Percentiles rank a stretch among this genome's conserved stretches.
These are phyloP conservation scores for Pseudocercospora fijiensis DNA, from an alignment of 2,329 filamentous ascomycete genomes.

Conservation along the genomic window DNA sequence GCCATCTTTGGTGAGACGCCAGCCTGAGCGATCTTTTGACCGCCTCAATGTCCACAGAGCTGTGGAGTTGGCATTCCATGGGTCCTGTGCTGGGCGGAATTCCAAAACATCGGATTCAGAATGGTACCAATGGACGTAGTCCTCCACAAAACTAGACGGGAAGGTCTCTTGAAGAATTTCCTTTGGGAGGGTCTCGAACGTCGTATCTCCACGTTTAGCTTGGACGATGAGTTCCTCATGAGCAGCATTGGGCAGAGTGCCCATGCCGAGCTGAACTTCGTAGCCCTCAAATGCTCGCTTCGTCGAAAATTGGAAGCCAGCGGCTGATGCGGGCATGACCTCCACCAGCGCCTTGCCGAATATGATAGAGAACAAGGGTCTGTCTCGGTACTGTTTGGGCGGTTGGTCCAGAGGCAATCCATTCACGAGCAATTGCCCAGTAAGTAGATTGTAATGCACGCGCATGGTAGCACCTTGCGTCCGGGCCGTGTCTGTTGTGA, in stretches of 20 bases:
- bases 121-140: not conserved
- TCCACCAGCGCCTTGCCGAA: slow-evolving; percentile 57
- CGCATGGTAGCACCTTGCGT: slow-evolving; percentile 30
- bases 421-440: slow-evolving; percentile 53
- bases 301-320: slow-evolving; percentile 56
- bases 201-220: not conserved
- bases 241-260: not conserved
- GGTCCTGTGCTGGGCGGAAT: not conserved
- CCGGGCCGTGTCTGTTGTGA: slow-evolving; percentile 30
- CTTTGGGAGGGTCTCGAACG: not conserved
- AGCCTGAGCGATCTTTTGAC: not conserved
- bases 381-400: slow-evolving; percentile 52
- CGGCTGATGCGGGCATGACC: slow-evolving; percentile 52
- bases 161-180: not conserved
- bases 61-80: not conserved
- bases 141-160: not conserved
- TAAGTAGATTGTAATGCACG: slow-evolving; percentile 48
- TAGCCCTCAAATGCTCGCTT: slow-evolving; percentile 34
- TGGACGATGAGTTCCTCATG: not conserved
- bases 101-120: not conserved
- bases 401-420: slow-evolving; percentile 54
- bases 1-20: not conserved
- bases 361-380: slow-evolving; percentile 48
- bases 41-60: not conserved
- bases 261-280: slow-evolving; percentile 1